Evolutionary conservation across 257 asterid genomes (phyloP), one percentile per base, ranked within the genome.

Genomic region (Solanum chilense): DNA sequence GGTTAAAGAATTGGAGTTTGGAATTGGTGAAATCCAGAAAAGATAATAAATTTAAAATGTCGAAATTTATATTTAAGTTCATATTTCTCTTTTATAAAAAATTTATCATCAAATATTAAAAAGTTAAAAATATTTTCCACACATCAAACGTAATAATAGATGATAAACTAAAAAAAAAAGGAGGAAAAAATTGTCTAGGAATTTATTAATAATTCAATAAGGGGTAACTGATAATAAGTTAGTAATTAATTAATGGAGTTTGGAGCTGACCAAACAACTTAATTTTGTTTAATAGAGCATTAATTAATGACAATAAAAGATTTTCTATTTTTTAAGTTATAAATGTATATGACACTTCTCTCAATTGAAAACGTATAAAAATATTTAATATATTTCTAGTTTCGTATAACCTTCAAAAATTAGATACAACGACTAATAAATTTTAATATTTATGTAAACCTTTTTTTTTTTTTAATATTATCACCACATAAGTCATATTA

Each of bases 201-300:
- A 62, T 62, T 62, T 62, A 62, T 23, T 60, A 21, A 9, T n/a
- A 68, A 91, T 90, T 62, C 45, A 89, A 87, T 90, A 87, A 71
- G 15, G 27, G 42, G 5, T 74, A 39, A 75, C 56, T 42, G 23
- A 39, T 39, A 23, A 23, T 25, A 33, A 18, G 10, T 73, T 33
- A 33, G 27, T 11, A 74, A 74, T 74, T 74, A 74, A 74, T 39
- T 74, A 39, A 13, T 73, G 16, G 49, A 73, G 15, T 35, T 20
- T n/a, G 16, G n/a, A 35, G 21, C 89, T 92, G 90, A 88, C 47
- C 44, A 86, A 25, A 68, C 87, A 85, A 87, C 39, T 75, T 69
- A 82, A 62, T 86, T 58, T 70, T 64, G 78, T 31, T 70, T 27
- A 15, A n/a, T 31, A 70, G 41, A 31, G 20, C 41, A 70, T 70